Conservation (phyloP, 345 rosid genomes). For the Corchorus olitorius region DNA sequence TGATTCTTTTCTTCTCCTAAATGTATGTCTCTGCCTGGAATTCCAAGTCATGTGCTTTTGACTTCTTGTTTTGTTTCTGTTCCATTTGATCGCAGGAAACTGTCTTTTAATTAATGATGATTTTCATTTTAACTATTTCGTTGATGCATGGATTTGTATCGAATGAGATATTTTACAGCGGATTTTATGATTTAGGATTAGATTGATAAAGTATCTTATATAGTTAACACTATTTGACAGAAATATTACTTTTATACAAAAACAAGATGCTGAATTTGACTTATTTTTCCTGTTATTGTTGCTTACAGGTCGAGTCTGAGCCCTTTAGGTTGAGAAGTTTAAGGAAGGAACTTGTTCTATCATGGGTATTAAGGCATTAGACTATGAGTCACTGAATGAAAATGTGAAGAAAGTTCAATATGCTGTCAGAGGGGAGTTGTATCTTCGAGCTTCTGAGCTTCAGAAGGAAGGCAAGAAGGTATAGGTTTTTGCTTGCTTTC, state of each 20-base stretch:
- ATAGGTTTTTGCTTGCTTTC: not conserved
- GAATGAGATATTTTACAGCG: not conserved
- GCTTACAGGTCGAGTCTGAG: slow-evolving; percentile 7
- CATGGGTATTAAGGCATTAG: slow-evolving; percentile 76
- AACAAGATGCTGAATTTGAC: not conserved
- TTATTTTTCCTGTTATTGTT: not conserved
- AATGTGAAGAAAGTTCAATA: slow-evolving; percentile 96
- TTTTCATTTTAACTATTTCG: not conserved
- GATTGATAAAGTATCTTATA: not conserved
- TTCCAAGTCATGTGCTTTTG: slow-evolving; percentile 2
- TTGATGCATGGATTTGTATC: not conserved
- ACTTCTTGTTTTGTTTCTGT: not conserved
- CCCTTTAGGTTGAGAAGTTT: slow-evolving; percentile 12
- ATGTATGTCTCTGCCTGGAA: slow-evolving; percentile 9
- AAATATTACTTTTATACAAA: not conserved
- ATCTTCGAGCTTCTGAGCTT: slow-evolving; percentile 99
- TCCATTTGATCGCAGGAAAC: not conserved
- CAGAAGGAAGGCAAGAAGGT: slow-evolving; percentile 99
- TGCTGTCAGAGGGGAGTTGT: slow-evolving; percentile 94
- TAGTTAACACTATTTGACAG: not conserved
- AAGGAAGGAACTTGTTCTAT: slow-evolving; percentile 29
- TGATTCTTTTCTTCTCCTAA: not conserved
- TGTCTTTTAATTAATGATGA: not conserved
- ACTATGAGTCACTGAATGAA: slow-evolving; percentile 76
- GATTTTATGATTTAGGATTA: slow-evolving; percentile 2